phyloP scores from a whole-genome alignment of 2,329 filamentous ascomycete genomes.

The Byssochlamys sp. region DNA sequence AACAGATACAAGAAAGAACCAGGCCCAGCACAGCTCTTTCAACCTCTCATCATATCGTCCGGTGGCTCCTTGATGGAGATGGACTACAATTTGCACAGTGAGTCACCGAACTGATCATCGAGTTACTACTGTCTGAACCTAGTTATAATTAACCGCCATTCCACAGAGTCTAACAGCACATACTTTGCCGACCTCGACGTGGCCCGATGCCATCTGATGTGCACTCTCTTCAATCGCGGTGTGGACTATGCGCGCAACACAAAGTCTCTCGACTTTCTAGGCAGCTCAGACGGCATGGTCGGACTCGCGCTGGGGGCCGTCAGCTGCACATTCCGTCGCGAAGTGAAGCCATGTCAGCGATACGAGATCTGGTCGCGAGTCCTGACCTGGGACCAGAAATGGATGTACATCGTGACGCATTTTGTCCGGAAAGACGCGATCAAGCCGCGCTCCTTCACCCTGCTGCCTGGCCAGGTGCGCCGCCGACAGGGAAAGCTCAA shows the following conservation, averaged over 20 bases:
- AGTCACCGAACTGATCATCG: neutral
- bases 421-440: constrained; percentile 14
- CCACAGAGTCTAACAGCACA: constrained; percentile 41
- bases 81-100: constrained; percentile 12
- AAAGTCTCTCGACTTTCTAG: constrained; percentile 5
- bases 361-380: constrained; percentile 19
- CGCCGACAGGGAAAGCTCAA: constrained; percentile 7
- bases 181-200: constrained; percentile 50
- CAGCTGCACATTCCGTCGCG: constrained; percentile 12
- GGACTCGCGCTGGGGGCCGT: constrained; percentile 12
- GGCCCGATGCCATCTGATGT: constrained; percentile 41
- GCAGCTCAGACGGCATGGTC: constrained; percentile 6
- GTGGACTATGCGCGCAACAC: constrained; percentile 9
- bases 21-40: constrained; percentile 7
- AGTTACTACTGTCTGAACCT: too few species aligned
- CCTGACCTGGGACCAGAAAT: constrained; percentile 22
- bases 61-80: constrained; percentile 7
- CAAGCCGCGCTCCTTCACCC: constrained; percentile 6
- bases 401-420: constrained; percentile 22
- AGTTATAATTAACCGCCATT: neutral
- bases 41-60: constrained; percentile 8
- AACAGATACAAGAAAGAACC: constrained; percentile 6
- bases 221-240: constrained; percentile 11
- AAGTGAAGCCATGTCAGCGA: constrained; percentile 14
- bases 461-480: constrained; percentile 3